Conservation (phyloP, 73 alveolate genomes). For the Paramecium caudatum region DNA sequence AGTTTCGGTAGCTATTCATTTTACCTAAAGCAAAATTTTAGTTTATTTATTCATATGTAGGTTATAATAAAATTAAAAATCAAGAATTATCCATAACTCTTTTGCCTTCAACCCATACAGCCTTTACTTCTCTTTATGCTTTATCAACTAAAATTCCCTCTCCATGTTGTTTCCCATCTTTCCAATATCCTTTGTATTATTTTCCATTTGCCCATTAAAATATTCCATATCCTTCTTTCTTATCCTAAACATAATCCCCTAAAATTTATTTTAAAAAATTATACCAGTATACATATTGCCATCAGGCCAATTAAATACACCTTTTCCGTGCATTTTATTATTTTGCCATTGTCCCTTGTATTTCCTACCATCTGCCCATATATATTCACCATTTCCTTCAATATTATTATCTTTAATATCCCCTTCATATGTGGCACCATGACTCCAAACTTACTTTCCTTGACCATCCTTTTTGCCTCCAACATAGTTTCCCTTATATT, state of each 20-base stretch:
- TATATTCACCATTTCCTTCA: conserved; percentile 78
- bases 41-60: too few species aligned
- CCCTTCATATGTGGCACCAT: conserved; percentile 87
- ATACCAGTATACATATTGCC: conserved; percentile 71
- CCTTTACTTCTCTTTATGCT: conserved; percentile 61
- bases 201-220: conserved; percentile 73
- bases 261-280: conserved; percentile 63
- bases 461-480: conserved; percentile 73
- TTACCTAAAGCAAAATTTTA: too few species aligned
- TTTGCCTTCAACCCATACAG: conserved; percentile 72
- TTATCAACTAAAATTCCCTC: conserved; percentile 63
- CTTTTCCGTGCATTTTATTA: conserved; percentile 77
- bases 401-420: conserved; percentile 81
- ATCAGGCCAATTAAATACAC: conserved; percentile 76
- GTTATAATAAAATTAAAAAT: too few species aligned
- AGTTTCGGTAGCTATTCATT: too few species aligned
- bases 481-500: conserved; percentile 58
- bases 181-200: conserved; percentile 80
- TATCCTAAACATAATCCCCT: conserved; percentile 81
- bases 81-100: background rate
- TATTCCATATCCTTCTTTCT: conserved; percentile 68
- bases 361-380: conserved; percentile 80
- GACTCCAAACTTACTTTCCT: conserved; percentile 78
- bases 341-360: conserved; percentile 76
- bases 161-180: conserved; percentile 90